Percentiles rank a stretch among this genome's conserved stretches.
Conservation (phyloP, 2,329 filamentous ascomycete species). For the Aspergillus ochraceoroseus region DNA sequence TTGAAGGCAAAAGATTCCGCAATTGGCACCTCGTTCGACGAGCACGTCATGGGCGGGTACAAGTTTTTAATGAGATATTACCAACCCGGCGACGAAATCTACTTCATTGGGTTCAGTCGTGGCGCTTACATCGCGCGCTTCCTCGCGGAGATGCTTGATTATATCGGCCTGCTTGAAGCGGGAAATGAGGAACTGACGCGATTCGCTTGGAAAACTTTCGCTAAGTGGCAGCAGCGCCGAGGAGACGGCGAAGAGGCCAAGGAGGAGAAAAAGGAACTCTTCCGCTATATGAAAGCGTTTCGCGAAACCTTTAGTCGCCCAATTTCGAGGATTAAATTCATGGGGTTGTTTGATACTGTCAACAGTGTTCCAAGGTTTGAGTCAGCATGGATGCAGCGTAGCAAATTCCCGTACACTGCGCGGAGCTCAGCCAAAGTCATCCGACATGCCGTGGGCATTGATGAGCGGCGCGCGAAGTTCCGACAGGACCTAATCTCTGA, state of each 20-base stretch:
- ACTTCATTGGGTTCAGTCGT: constrained; percentile 69
- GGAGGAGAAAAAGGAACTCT: constrained; percentile 49
- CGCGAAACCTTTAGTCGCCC: constrained; percentile 74
- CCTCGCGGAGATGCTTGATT: constrained; percentile 77
- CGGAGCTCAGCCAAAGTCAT: constrained; percentile 53
- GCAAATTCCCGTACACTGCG: constrained; percentile 62
- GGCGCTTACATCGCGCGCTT: constrained; percentile 71
- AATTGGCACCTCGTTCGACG: constrained; percentile 71
- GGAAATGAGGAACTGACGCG: constrained; percentile 81
- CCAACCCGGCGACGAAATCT: constrained; percentile 55
- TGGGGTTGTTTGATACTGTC: constrained; percentile 76
- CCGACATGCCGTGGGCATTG: constrained; percentile 55
- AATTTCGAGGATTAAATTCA: constrained; percentile 65
- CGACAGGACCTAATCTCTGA: constrained; percentile 54
- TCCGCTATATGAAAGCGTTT: constrained; percentile 70
- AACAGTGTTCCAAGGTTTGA: constrained; percentile 77
- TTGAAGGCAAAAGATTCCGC: constrained; percentile 59
- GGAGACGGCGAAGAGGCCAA: constrained; percentile 23
- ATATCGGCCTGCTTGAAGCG: constrained; percentile 70
- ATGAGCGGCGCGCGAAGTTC: constrained; percentile 56
- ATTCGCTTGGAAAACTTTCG: constrained; percentile 67
- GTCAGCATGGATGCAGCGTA: constrained; percentile 65
- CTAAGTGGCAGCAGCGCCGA: constrained; percentile 40
- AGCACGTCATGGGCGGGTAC: constrained; percentile 79
- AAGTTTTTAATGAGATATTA: constrained; percentile 73